Evolutionary conservation across 2,329 filamentous ascomycete species (phyloP), one percentile per base, ranked within the genome.

Genomic region (Acephala macrosclerotiorum): DNA sequence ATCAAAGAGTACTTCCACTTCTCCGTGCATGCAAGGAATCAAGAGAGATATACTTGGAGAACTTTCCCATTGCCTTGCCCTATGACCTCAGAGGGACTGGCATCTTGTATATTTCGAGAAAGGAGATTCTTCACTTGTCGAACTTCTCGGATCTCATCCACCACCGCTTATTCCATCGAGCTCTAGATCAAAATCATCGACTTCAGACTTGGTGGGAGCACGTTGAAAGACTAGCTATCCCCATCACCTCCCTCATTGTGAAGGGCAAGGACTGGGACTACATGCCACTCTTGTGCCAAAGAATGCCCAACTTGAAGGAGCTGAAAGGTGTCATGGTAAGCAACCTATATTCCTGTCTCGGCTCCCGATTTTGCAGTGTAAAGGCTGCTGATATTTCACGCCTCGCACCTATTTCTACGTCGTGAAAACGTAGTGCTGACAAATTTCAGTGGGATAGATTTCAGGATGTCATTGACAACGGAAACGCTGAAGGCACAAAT

Each of bases 11-110:
- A 42, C 20, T 58, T 1, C 3, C 51, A 12, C 58, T 65, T 2
- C 58, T 65, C 3, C 33, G 58, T 1, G 40, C 26, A 3, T 57
- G 36, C 49, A 61, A 40, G 51, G 63, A 65, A n/a, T 60, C 49
- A 14, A 26, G 63, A 16, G 38, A 45, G 2, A 22, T 56, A 5
- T 65, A 65, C n/a, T 16, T 60, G 11, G 20, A 29, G 9, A 35
- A 22, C 2, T 61, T 55, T 20, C 5, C 49, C 2, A 60, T 65
- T 7, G 11, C 20, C 8, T 22, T 65, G 6, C 63, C 63, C 2
- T 60, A 40, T n/a, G 49, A 26, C 1, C 40, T 53, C 2, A 63
- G 25, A 25, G 60, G 53, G 3, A 40, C 35, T n/a, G 60, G 38
- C 3, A 40, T 22, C 6, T 40, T 63, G 6, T 26, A 55, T 18